A percentile compares a stretch with the other conserved stretches of the same genome.
These are phyloP conservation scores for Calycina marina DNA, from an alignment of 2,329 filamentous ascomycete species.

Conservation along the genomic window DNA sequence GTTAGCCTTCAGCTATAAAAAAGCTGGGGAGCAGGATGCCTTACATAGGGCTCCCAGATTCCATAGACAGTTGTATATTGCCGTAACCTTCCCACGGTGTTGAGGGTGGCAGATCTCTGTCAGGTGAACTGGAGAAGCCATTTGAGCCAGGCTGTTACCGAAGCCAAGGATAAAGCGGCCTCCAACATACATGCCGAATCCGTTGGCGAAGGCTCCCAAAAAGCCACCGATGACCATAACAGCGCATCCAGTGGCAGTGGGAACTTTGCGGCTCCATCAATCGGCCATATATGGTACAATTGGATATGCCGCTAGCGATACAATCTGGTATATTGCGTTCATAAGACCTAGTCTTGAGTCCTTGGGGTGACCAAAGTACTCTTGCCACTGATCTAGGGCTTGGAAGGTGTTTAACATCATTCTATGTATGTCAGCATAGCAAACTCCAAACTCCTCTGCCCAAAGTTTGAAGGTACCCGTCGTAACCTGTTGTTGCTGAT, in stretches of 20 bases:
- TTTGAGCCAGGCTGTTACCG: slow-evolving; percentile 49
- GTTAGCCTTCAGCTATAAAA: no score
- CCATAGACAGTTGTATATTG: slow-evolving; percentile 56
- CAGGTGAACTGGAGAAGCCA: slow-evolving; percentile 47
- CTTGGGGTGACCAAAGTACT: slow-evolving; percentile 24
- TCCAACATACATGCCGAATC: slow-evolving; percentile 37
- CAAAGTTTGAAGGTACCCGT: slow-evolving; percentile 27
- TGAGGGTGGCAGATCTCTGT: slow-evolving; percentile 55
- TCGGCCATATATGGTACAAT: slow-evolving; percentile 25
- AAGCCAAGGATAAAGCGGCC: slow-evolving; percentile 48
- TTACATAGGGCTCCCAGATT: slow-evolving; percentile 37
- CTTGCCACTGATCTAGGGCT: slow-evolving; percentile 38
- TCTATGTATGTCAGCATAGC: slow-evolving; percentile 16
- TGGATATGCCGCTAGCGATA: slow-evolving; percentile 26
- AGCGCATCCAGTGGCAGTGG: slow-evolving; percentile 27
- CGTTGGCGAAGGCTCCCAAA: slow-evolving; percentile 27
- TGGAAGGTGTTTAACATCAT: slow-evolving; percentile 44
- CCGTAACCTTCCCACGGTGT: slow-evolving; percentile 48
- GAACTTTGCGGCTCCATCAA: slow-evolving; percentile 27
- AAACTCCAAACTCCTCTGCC: neutral
- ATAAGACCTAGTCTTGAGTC: slow-evolving; percentile 23
- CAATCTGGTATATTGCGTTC: slow-evolving; percentile 29
- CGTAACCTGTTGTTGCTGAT: slow-evolving; percentile 47
- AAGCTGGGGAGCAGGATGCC: no score
- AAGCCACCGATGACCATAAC: slow-evolving; percentile 31